Percentiles rank a stretch among this genome's conserved stretches.
Conservation (phyloP, 2,329 filamentous ascomycete species). For the Xylariaceae sp. region DNA sequence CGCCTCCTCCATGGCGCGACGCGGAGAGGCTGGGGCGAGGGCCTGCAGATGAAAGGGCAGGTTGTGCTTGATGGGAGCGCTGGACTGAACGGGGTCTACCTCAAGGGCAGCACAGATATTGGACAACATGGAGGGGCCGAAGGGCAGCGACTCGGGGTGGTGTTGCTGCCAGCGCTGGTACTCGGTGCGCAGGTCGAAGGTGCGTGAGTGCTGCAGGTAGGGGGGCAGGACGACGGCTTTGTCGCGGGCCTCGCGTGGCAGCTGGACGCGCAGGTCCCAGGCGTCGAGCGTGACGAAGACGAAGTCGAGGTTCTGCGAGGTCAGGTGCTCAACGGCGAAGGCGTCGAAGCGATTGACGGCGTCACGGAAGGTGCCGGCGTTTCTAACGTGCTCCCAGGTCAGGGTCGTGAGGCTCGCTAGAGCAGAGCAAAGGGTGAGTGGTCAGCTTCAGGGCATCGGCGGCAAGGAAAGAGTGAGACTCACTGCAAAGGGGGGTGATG, state of each 20-base stretch:
- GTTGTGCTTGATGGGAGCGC: constrained; percentile 97
- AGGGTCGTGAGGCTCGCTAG: constrained; percentile 93
- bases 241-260: constrained; percentile 94
- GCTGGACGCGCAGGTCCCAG: constrained; percentile 96
- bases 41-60: constrained; percentile 97
- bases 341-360: constrained; percentile 92
- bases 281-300: constrained; percentile 98
- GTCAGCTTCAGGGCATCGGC: constrained; percentile 2
- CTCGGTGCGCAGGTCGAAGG: constrained; percentile 93
- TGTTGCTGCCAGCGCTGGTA: constrained; percentile 99
- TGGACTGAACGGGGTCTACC: constrained; percentile 95
- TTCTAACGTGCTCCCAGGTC: constrained; percentile 98
- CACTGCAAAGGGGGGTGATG: constrained; percentile 98
- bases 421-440: constrained; percentile 15
- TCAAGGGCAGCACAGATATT: constrained; percentile 98
- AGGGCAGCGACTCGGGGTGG: constrained; percentile 94
- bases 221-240: constrained; percentile 95
- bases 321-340: constrained; percentile 88
- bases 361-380: constrained; percentile 94
- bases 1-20: constrained; percentile 95
- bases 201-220: constrained; percentile 95
- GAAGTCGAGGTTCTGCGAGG: constrained; percentile 89
- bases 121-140: constrained; percentile 88
- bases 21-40: constrained; percentile 87
- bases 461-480: constrained; percentile 43